These are phyloP conservation scores for Myriosclerotinia scirpicola DNA, from an alignment of 2,329 filamentous ascomycete species.

Conservation along the genomic window DNA sequence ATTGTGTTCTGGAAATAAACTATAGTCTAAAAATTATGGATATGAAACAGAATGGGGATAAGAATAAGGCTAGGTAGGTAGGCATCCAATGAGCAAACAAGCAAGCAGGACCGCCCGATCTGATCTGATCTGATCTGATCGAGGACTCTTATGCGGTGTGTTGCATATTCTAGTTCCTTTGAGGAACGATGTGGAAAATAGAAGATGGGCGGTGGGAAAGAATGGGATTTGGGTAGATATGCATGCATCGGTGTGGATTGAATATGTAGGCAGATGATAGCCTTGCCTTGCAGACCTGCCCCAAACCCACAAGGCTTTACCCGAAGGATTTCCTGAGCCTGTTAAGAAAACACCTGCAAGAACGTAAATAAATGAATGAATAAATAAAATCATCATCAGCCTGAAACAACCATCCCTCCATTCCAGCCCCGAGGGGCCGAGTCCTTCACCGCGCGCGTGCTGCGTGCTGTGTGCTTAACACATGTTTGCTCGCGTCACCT, in stretches of 20 bases:
- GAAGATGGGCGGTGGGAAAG: background rate
- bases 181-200: background rate
- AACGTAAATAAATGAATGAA: background rate
- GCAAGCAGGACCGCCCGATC: background rate
- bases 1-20: too few relatives aligned
- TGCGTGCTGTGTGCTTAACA: background rate
- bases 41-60: background rate
- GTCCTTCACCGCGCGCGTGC: background rate
- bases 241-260: background rate
- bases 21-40: background rate
- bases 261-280: background rate
- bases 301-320: background rate
- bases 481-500: background rate
- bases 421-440: background rate
- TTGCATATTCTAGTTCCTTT: background rate
- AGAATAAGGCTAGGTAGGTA: background rate
- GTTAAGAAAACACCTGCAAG: too few relatives aligned
- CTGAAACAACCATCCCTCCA: background rate
- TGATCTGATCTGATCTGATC: background rate
- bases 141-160: background rate
- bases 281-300: background rate
- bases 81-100: background rate
- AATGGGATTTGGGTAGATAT: background rate
- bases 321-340: background rate
- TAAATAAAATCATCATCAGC: background rate